These are phyloP conservation scores for Rosa chinensis DNA, from an alignment of 306 rosid species.

Conservation along the genomic window DNA sequence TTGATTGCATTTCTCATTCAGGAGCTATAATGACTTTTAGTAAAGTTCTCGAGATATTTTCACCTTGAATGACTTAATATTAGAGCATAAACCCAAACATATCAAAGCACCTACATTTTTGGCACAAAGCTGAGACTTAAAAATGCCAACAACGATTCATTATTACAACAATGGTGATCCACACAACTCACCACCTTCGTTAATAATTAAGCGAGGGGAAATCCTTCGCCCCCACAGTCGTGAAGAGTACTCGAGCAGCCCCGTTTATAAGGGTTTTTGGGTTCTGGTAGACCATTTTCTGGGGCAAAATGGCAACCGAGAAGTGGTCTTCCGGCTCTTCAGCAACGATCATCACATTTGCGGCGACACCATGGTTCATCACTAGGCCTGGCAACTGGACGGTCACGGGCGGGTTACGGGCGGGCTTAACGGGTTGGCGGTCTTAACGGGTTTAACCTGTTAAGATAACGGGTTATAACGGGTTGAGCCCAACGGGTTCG, in stretches of 20 bases:
- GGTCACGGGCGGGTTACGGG: too few species aligned
- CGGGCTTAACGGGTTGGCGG: too few species aligned
- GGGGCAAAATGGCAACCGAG: neutral
- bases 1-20: too few species aligned
- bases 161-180: neutral
- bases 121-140: neutral
- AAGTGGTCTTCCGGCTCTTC: neutral
- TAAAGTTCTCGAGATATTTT: too few species aligned
- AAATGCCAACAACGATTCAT: neutral
- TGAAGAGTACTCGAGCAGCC: neutral
- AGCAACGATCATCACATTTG: neutral
- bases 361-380: neutral
- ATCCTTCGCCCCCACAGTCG: neutral
- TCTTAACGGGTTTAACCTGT: too few species aligned
- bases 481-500: too few species aligned
- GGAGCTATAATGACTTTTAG: too few species aligned
- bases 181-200: neutral
- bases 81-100: too few species aligned
- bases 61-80: too few species aligned
- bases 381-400: too few species aligned
- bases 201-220: neutral
- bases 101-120: neutral
- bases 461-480: too few species aligned
- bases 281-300: neutral
- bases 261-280: neutral